phyloP scores from a whole-genome alignment of 2,329 filamentous ascomycete species.

The Sporothrix brasiliensis region DNA sequence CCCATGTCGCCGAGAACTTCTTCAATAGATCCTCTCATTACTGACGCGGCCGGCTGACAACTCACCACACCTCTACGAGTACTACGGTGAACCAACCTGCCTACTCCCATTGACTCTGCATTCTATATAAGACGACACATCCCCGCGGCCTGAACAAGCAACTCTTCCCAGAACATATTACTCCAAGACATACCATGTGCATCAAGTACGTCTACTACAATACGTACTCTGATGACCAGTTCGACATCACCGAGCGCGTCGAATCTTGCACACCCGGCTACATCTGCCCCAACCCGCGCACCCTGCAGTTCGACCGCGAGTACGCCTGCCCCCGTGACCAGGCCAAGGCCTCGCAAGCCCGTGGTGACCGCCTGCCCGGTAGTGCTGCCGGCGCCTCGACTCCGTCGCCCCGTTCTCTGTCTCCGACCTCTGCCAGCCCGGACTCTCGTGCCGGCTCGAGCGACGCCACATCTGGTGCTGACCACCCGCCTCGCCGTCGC shows the following conservation, averaged over 20 bases:
- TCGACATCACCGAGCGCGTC: conserved; percentile 42
- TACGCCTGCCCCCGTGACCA: conserved; percentile 31
- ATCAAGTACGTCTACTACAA: conserved; percentile 44
- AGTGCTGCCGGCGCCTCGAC: conserved; percentile 14
- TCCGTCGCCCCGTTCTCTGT: conserved; percentile 4
- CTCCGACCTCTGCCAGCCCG: conserved; percentile 29
- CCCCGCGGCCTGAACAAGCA: background rate
- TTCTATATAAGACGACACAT: background rate
- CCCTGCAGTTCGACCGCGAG: conserved; percentile 33
- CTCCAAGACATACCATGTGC: conserved; percentile 40
- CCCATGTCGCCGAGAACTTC: conserved; percentile 43
- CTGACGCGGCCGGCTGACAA: conserved; percentile 45
- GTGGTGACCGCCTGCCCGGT: conserved; percentile 14
- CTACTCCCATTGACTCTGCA: background rate
- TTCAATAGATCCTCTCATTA: conserved; percentile 40
- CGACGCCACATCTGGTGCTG: background rate
- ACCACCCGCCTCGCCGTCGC: conserved; percentile 32
- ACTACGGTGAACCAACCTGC: conserved; percentile 5
- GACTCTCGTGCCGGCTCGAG: conserved; percentile 16
- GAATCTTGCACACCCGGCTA: conserved; percentile 41
- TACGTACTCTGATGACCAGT: conserved; percentile 41
- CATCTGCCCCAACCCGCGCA: conserved; percentile 39
- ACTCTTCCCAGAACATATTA: background rate
- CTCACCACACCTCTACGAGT: background rate
- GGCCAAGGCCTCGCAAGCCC: conserved; percentile 27